Evolutionary conservation across 2,329 filamentous ascomycete species (phyloP), one percentile per base, ranked within the genome.

Genomic region (Cryphonectria parasitica): DNA sequence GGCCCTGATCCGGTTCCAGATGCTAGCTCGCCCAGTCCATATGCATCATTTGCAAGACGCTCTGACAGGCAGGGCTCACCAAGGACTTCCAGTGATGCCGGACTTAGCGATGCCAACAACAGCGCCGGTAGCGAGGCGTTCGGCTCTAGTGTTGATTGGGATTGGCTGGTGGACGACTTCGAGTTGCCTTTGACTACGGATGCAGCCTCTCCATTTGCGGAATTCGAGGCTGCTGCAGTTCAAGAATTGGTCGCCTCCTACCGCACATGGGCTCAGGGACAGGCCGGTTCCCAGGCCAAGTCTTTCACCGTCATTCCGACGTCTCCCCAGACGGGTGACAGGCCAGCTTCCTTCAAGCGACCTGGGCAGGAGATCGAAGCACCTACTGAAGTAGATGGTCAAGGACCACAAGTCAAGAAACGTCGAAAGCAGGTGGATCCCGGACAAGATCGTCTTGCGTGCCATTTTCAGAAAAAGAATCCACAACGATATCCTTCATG

Each of bases 401-500:
- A 64, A 43, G 45, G n/a, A 43, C 67, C 60, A 34, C 11, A 17
- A 34, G n/a, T 45, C n/a, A 58, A 64, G 17, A 64, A 68, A 36
- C 5, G 60, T 3, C 43, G 41, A 56, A 64, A 68, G 28, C 13
- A 56, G 22, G n/a, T 58, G 1, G n/a, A 7, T 7, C 60, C 61
- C 6, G 67, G 49, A 28, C 22, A 64, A 28, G 28, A 17, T 1
- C 43, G 36, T 17, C 34, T 64, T 43, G 67, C 67, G 17, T 68
- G 67, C 28, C 67, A 64, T 34, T 68, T 68, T 17, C 67, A 68
- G 34, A 68, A 68, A 25, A 56, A 19, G 36, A 43, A 64, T 8
- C 67, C 67, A 15, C 45, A 43, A n/a, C 49, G 39, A 34, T 68
- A 63, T 39, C 15, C 60, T n/a, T 13, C 22, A 6, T 68, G 67